A percentile compares a stretch with the other conserved stretches of the same genome.
Conservation (phyloP, 345 rosid genomes). For the Boechera stricta region DNA sequence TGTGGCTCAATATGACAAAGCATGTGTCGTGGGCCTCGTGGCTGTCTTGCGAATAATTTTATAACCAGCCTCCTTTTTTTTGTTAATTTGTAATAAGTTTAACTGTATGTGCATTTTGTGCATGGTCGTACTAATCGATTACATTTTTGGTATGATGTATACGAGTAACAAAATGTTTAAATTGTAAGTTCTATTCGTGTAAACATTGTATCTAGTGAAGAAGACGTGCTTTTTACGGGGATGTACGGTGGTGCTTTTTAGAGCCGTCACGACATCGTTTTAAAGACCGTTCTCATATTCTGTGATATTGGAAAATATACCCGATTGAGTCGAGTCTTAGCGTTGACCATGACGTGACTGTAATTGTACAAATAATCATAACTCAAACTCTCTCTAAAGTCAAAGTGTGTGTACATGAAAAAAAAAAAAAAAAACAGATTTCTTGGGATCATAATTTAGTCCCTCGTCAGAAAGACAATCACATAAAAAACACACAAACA, state of each 20-base stretch:
- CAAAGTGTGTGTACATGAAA: not conserved
- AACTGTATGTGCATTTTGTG: conserved; percentile 13
- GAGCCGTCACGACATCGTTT: conserved; percentile 46
- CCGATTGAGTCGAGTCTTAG: not conserved
- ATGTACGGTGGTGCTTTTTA: conserved; percentile 42
- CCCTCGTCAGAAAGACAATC: not conserved
- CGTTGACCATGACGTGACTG: conserved; percentile 42
- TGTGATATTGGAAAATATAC: conserved; percentile 15
- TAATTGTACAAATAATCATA: conserved; percentile 23
- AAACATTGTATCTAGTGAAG: conserved; percentile 23
- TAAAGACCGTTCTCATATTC: conserved; percentile 28
- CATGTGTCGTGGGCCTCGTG: conserved; percentile 11
- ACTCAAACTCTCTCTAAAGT: not conserved
- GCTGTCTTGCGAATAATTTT: not conserved
- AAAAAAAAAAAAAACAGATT: too few species aligned
- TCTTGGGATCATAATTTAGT: not conserved
- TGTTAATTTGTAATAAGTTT: not conserved
- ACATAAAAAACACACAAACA: conserved; percentile 1
- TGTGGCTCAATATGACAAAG: conserved; percentile 5
- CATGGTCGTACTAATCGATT: not conserved
- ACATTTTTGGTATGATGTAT: not conserved
- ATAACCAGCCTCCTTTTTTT: not conserved
- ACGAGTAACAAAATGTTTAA: not conserved
- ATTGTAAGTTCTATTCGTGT: conserved; percentile 17
- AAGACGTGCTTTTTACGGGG: conserved; percentile 37